Conservation (phyloP, 495 filamentous ascomycete genomes). For the Penicillium desertorum region DNA sequence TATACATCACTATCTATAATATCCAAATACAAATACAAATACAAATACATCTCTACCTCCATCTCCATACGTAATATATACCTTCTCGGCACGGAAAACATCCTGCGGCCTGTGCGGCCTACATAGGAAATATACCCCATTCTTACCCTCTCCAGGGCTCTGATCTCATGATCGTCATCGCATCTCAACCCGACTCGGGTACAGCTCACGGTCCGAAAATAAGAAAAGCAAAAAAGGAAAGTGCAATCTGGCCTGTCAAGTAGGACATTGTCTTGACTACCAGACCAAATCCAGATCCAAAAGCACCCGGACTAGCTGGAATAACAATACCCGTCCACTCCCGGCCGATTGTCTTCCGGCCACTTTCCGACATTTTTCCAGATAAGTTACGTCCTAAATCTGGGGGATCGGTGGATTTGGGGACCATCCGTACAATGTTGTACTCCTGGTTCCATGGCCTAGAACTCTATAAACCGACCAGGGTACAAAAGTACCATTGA, state of each 20-base stretch:
- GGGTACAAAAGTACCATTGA: neutral
- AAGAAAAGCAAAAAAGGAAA: neutral
- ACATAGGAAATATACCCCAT: slow-evolving; percentile 5
- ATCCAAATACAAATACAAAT: no score
- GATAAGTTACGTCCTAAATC: neutral
- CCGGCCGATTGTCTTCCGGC: slow-evolving; percentile 12
- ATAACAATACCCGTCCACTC: slow-evolving; percentile 17
- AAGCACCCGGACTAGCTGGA: slow-evolving; percentile 13
- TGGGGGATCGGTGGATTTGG: slow-evolving; percentile 13
- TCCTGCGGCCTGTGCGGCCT: slow-evolving; percentile 11
- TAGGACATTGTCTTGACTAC: slow-evolving; percentile 7
- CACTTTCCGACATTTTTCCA: slow-evolving; percentile 10
- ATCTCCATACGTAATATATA: neutral
- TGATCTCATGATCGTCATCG: slow-evolving; percentile 25
- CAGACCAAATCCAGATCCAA: slow-evolving; percentile 14
- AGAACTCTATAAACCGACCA: neutral
- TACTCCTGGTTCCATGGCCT: neutral
- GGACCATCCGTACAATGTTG: neutral
- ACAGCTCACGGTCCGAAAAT: slow-evolving; percentile 15
- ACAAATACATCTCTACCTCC: no score
- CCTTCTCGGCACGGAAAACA: neutral
- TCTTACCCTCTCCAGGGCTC: neutral
- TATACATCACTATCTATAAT: no score
- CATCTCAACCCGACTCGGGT: slow-evolving; percentile 11
- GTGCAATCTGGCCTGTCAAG: slow-evolving; percentile 1